Evolutionary conservation across 345 rosid genomes (phyloP).

Genomic region (Combretum micranthum): DNA sequence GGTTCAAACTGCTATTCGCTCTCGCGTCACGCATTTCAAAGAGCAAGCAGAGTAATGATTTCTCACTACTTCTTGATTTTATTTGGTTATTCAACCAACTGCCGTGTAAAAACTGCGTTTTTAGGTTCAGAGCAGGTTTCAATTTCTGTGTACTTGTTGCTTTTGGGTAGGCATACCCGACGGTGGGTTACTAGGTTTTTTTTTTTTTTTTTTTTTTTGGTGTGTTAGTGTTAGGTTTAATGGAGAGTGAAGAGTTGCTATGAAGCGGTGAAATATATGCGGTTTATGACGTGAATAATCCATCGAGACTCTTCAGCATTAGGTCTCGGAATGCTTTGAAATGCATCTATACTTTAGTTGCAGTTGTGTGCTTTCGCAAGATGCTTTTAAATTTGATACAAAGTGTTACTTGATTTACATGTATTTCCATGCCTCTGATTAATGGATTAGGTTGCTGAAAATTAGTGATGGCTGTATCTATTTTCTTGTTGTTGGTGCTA

Average conservation of each 20-base stretch:
- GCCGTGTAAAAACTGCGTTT: not conserved
- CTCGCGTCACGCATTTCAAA: conserved; percentile 61
- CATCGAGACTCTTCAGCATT: too few relatives aligned
- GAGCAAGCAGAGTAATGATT: conserved; percentile 55
- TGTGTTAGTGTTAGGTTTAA: not conserved
- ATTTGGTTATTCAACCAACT: not conserved
- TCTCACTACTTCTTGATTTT: conserved; percentile 10
- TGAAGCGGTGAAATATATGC: not conserved
- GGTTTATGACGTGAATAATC: too few relatives aligned
- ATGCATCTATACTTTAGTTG: too few relatives aligned
- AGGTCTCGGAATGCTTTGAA: too few relatives aligned
- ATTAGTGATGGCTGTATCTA: too few relatives aligned
- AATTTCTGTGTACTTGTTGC: not conserved
- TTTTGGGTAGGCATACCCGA: not conserved
- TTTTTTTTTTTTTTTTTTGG: too few relatives aligned
- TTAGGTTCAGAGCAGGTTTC: not conserved
- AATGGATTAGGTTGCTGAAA: too few relatives aligned
- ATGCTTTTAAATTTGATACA: too few relatives aligned
- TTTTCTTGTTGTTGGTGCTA: too few relatives aligned
- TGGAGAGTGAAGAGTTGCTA: not conserved
- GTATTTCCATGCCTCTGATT: too few relatives aligned
- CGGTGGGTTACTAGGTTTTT: conserved; percentile 1
- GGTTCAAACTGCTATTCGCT: conserved; percentile 60
- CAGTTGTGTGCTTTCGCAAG: too few relatives aligned
- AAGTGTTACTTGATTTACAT: too few relatives aligned